Base-by-base conservation (phyloP, 2,329 filamentous ascomycete species). In the Penicillium brevicompactum region DNA sequence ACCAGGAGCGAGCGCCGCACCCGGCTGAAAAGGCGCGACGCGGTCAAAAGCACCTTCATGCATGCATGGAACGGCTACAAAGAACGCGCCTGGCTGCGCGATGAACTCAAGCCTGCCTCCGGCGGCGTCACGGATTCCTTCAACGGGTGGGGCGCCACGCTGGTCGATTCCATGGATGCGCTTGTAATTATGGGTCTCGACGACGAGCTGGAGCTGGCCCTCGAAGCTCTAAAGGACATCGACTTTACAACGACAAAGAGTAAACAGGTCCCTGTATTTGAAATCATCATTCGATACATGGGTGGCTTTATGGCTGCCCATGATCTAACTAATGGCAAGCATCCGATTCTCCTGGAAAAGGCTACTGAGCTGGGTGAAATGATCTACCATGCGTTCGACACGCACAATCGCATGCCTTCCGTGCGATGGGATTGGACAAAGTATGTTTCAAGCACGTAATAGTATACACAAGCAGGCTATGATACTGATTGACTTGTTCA, bases 281-380 rank as follows among this genome's bases (percentile, higher is more conserved):
- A 97, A 74, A 95, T 92, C 1, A 91, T 87, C 16, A 97, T 97
- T 67, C 85, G 93, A 50, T 96, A 97, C 67, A 82, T 97, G 11
- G 93, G 93, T 24, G 93, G 93, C 1, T 79, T 97, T 37, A 69
- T 97, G 45, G 87, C 86, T 24, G 92, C 92, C 13, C 95, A 93
- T 71, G 93, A 97, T 74, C 80, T 97, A 52, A 92, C 89, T 54
- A 85, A 85, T n/a, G 86, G 83, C 1, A 80, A 79, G 57, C 88
- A 96, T 67, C 78, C 82, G 21, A 80, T 89, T 30, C 78, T 96
- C 13, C 80, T 95, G 18, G 82, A 86, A 56, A 94, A 95, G 75
- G 90, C 91, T 0, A 81, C 86, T n/a, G 88, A 93, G 72, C 82
- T 94, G 14, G 91, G 86, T 37, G 89, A 93, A 62, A 83, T 96